Conservation (phyloP, 495 filamentous ascomycete species). For the Filosporella fistucella region DNA sequence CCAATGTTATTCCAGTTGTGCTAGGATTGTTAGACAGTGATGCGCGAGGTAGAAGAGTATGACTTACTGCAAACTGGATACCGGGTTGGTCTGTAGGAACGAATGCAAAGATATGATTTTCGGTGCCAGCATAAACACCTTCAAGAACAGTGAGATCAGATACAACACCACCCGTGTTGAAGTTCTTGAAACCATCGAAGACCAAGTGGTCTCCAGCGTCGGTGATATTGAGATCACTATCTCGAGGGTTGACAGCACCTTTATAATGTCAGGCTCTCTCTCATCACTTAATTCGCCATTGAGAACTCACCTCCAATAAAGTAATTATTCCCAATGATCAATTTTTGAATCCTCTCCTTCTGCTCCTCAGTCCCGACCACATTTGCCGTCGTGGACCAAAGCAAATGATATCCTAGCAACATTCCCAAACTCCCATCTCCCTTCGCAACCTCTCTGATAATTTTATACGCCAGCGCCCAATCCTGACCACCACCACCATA, state of each 20-base stretch:
- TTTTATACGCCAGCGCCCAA: slow-evolving; percentile 52
- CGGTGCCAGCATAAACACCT: slow-evolving; percentile 48
- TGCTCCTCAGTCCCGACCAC: slow-evolving; percentile 53
- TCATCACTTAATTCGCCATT: not conserved
- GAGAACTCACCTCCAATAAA: slow-evolving; percentile 44
- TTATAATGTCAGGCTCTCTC: slow-evolving; percentile 1
- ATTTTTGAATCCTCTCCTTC: slow-evolving; percentile 41
- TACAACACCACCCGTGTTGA: slow-evolving; percentile 58
- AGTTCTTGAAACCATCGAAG: slow-evolving; percentile 55
- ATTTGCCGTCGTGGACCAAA: slow-evolving; percentile 53
- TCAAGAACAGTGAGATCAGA: slow-evolving; percentile 60
- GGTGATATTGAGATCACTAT: slow-evolving; percentile 51
- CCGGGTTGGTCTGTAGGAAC: slow-evolving; percentile 47
- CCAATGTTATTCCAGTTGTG: slow-evolving; percentile 62
- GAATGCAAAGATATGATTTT: slow-evolving; percentile 54
- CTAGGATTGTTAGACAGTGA: not conserved
- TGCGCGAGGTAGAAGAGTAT: not conserved
- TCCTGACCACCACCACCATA: slow-evolving; percentile 54
- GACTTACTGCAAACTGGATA: slow-evolving; percentile 39
- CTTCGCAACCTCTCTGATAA: slow-evolving; percentile 54
- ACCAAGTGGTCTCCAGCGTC: slow-evolving; percentile 44
- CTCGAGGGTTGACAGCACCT: slow-evolving; percentile 55
- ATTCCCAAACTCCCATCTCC: slow-evolving; percentile 56
- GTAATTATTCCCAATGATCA: slow-evolving; percentile 54
- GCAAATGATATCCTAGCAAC: slow-evolving; percentile 57